phyloP scores from a whole-genome alignment of 768 basidiomycete species.

The Termitomyces heimii region DNA sequence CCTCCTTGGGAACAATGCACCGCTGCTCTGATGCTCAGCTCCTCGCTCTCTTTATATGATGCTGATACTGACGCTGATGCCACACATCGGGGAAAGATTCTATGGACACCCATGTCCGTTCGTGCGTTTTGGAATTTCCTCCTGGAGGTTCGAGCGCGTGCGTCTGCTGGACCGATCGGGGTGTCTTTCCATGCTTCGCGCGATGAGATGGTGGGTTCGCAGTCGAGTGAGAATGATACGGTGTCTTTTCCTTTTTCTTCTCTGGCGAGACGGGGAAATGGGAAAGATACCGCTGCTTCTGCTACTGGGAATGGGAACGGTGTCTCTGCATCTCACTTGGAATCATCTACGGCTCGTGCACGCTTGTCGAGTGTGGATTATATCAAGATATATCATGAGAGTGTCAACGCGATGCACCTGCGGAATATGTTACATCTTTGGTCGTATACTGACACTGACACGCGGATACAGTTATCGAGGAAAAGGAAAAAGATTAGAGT shows the following conservation, averaged over 20 bases:
- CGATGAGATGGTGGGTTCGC: too few species aligned
- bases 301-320: too few species aligned
- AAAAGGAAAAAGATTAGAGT: constrained; percentile 44
- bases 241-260: too few species aligned
- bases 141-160: constrained; percentile 27
- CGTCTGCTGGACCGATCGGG: constrained; percentile 38
- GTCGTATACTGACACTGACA: constrained; percentile 26
- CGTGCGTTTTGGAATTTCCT: constrained; percentile 47
- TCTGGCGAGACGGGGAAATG: background rate
- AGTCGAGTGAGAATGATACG: background rate
- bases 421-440: constrained; percentile 49
- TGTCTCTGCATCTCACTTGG: too few species aligned
- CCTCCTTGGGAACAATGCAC: constrained; percentile 44
- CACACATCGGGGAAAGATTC: constrained; percentile 22
- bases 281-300: too few species aligned
- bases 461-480: background rate
- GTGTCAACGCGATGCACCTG: constrained; percentile 37
- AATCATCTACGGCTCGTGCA: constrained; percentile 3
- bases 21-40: constrained; percentile 32
- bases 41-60: constrained; percentile 13
- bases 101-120: constrained; percentile 42
- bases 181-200: constrained; percentile 37
- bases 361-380: constrained; percentile 34
- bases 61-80: constrained; percentile 15
- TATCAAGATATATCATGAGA: constrained; percentile 58